Conservation (phyloP, 2,329 filamentous ascomycete species). For the Remersonia thermophila region DNA sequence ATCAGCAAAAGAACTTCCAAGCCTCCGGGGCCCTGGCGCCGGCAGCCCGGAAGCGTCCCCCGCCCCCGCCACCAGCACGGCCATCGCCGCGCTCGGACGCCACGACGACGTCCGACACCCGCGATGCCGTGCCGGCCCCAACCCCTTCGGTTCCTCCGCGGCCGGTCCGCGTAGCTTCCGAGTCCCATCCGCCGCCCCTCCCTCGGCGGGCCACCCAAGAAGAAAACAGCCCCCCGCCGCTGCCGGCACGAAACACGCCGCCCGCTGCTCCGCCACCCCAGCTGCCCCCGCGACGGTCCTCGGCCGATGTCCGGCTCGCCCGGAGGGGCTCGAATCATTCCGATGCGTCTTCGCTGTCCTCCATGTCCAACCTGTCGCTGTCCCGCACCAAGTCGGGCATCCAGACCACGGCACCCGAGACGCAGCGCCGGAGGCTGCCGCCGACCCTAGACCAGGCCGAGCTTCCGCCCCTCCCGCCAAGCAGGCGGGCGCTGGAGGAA, state of each 20-base stretch:
- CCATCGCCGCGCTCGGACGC: slow-evolving; percentile 27
- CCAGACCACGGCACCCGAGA: slow-evolving; percentile 36
- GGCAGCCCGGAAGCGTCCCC: slow-evolving; percentile 23
- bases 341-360: slow-evolving; percentile 41
- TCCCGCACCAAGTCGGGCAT: slow-evolving; percentile 33
- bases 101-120: slow-evolving; percentile 26
- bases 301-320: slow-evolving; percentile 27
- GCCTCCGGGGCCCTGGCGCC: slow-evolving; percentile 20
- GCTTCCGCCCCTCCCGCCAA: slow-evolving; percentile 45
- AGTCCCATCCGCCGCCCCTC: slow-evolving; percentile 25
- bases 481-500: slow-evolving; percentile 40
- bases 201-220: slow-evolving; percentile 24
- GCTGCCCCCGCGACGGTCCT: slow-evolving; percentile 38
- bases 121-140: slow-evolving; percentile 3
- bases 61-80: slow-evolving; percentile 38
- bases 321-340: slow-evolving; percentile 47
- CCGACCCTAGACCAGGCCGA: slow-evolving; percentile 44
- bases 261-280: slow-evolving; percentile 32
- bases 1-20: slow-evolving; percentile 47
- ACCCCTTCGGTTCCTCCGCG: slow-evolving; percentile 28
- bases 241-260: slow-evolving; percentile 27
- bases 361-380: slow-evolving; percentile 40
- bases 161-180: slow-evolving; percentile 18
- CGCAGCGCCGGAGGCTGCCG: slow-evolving; percentile 34
- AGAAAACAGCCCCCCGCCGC: slow-evolving; percentile 22